Evolutionary conservation across 1,139 yeast species (phyloP), one percentile per base, ranked within the genome.

Genomic region (Meyerozyma guilliermondii): DNA sequence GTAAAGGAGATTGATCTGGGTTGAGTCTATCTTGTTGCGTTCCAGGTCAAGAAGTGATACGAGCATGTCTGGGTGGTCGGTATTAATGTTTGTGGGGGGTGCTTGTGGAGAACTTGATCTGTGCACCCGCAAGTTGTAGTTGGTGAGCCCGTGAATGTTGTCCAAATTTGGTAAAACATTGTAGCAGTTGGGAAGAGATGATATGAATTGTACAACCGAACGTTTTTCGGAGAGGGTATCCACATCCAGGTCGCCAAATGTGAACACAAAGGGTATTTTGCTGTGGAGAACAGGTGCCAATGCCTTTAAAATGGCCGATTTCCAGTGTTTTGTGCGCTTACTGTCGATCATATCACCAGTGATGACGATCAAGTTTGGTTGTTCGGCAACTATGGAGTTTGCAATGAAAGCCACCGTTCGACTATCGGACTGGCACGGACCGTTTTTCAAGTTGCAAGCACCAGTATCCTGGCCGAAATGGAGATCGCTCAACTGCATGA

Each of bases 281-380:
- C 55, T 50, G 20, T 54, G 50, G 13, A 71, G 53, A 18, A 71
- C 61, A 5, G 74, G 69, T 20, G 63, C 61, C 23, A 71, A 55
- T 5, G 66, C 61, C 44, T 68, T 68, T 35, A 71, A 52, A 23
- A 70, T 43, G n/a, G 62, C 66, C 10, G 71, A 62, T 46, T 60
- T 62, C 45, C 56, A 60, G 46, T 66, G 70, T 7, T 50, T 47
- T 5, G 57, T 45, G 6, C 62, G 50, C 24, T 45, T 44, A 35
- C 54, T 44, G 47, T 68, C 72, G 35, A 67, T 54, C 45, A 70
- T 52, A 49, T 71, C 77, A 1, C 77, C 76, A 14, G 72, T 68
- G 38, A 71, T 61, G 11, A 71, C 61, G n/a, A 71, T 58, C 41
- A 66, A 54, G 46, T 68, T 63, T 4, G 71, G 70, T 2, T 47